Percentiles rank a stretch among this genome's conserved stretches.
Evolutionary conservation across 1,284 basidiomycete species (phyloP).

Genomic region (Leccinum pachyderme): DNA sequence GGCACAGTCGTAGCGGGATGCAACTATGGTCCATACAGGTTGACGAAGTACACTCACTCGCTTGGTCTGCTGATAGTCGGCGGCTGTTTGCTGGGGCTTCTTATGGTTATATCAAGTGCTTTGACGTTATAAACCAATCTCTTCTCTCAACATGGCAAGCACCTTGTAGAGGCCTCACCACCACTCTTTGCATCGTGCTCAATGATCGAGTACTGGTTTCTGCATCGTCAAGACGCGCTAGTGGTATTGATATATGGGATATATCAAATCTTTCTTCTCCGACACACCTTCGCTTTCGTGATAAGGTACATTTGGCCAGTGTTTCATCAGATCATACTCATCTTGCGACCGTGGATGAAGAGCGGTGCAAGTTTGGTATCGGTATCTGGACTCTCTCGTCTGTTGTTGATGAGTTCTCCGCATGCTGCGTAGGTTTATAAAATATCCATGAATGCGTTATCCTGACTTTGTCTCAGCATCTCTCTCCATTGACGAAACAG

Average conservation of each 20-base stretch:
- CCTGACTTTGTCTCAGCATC: slow-evolving; percentile 2
- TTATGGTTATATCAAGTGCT: slow-evolving; percentile 2
- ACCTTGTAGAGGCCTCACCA: neutral
- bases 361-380: neutral
- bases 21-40: neutral
- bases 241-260: slow-evolving; percentile 15
- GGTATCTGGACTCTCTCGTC: neutral
- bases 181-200: slow-evolving; percentile 5
- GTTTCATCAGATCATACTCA: slow-evolving; percentile 2
- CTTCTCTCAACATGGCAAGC: neutral
- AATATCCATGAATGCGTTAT: neutral
- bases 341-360: slow-evolving; percentile 2
- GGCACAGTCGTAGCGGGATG: slow-evolving; percentile 11
- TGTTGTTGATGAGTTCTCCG: neutral
- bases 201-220: slow-evolving; percentile 10
- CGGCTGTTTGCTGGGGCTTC: slow-evolving; percentile 5
- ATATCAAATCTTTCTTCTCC: neutral
- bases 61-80: slow-evolving; percentile 11
- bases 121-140: neutral
- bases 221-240: slow-evolving; percentile 1
- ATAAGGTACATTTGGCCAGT: neutral
- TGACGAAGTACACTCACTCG: slow-evolving; percentile 4
- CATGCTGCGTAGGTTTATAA: slow-evolving; percentile 5
- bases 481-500: neutral
- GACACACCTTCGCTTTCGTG: neutral